Base-by-base conservation (phyloP, 2,329 filamentous ascomycete genomes). In the Dothistroma pini region DNA sequence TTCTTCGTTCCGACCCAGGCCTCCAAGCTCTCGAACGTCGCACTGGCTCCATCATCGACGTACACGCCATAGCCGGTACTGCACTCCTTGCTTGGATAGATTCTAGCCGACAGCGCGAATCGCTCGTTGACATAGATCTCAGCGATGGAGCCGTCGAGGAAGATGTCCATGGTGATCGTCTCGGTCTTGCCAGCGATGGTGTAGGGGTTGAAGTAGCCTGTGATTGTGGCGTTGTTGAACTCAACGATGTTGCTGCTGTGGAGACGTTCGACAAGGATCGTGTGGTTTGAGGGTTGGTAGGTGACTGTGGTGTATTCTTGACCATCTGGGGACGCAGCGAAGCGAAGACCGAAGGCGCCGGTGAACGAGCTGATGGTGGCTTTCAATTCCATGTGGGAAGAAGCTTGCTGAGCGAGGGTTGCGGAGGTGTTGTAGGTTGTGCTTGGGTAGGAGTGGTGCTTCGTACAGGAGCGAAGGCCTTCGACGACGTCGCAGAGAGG, bases 51-150 rank as follows among this genome's bases (percentile, higher is more conserved):
- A 8, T 72, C 68, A 5, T 63, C 74, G 25, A 78, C 72, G 64
- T 75, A 81, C 44, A 80, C 68, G 48, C 78, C 77, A 44, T 76
- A 75, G 7, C 75, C 76, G 1, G 74, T 77, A 58, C 76, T 78
- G 65, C 79, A 79, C 22, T 69, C 71, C 60, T 76, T 75, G 34
- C 70, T 71, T 11, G 79, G 79, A 63, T 81, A 82, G 50, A 81
- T 77, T 41, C 79, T 73, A 4, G 79, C 79, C 0, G 74, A 70
- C 41, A 76, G 64, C 1, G 74, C 72, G 21, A 76, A 76, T n/a
- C 75, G 69, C 34, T 75, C 77, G 61, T 81, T 81, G 48, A 80
- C 69, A 63, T 78, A 80, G 29, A 82, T 67, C 68, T 82, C 80
- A 0, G 80, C 68, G 25, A 81, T 69, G 0, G 76, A 79, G 25